These are phyloP conservation scores for Geum urbanum DNA, from an alignment of 306 rosid species.

Conservation along the genomic window DNA sequence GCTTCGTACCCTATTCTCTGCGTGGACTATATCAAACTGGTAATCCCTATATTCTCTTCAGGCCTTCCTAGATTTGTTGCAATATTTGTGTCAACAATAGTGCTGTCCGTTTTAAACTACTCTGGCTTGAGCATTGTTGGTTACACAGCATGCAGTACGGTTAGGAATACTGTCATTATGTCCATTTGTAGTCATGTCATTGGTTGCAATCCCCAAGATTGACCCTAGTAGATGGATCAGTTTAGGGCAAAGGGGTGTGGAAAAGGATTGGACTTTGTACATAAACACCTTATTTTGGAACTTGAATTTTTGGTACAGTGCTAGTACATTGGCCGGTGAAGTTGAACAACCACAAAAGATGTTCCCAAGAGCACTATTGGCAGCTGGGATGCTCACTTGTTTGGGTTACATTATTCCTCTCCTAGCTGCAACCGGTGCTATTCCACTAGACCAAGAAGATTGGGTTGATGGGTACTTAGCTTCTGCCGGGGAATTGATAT, in stretches of 20 bases:
- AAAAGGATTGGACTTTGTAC: conserved; percentile 44
- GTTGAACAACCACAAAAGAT: conserved; percentile 48
- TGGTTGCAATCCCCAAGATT: conserved; percentile 41
- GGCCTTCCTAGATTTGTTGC: conserved; percentile 31
- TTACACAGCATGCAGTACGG: conserved; percentile 32
- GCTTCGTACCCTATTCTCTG: conserved; percentile 46
- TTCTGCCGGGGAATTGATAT: conserved; percentile 48
- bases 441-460: conserved; percentile 37
- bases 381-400: conserved; percentile 43
- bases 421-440: conserved; percentile 46
- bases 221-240: conserved; percentile 46
- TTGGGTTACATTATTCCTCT: conserved; percentile 48
- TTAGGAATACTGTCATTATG: conserved; percentile 35
- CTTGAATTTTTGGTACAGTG: conserved; percentile 59
- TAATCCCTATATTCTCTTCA: conserved; percentile 36
- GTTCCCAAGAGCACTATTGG: conserved; percentile 40
- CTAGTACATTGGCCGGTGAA: conserved; percentile 57
- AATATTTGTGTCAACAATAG: conserved; percentile 27
- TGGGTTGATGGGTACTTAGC: conserved; percentile 59
- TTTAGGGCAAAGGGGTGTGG: conserved; percentile 42
- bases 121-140: conserved; percentile 41
- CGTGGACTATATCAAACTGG: conserved; percentile 33
- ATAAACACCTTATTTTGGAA: conserved; percentile 59
- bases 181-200: conserved; percentile 38
- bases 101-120: conserved; percentile 38